These are phyloP conservation scores for Sporisorium iseilematis-ciliati DNA, from an alignment of 1,284 basidiomycete genomes.

Conservation along the genomic window DNA sequence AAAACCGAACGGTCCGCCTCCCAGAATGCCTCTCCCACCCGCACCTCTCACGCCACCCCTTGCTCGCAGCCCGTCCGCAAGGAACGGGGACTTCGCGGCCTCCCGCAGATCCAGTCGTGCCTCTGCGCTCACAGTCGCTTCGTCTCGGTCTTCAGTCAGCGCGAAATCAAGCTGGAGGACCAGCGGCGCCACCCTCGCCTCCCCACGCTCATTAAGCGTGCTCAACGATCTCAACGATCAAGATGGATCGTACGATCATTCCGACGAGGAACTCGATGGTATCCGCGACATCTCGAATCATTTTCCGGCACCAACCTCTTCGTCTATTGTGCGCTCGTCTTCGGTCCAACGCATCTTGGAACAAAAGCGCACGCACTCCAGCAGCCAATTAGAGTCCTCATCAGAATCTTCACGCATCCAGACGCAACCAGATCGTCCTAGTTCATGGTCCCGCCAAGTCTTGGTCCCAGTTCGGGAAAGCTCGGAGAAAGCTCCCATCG, in stretches of 20 bases:
- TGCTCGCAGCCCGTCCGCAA: slow-evolving; percentile 6
- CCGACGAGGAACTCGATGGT: slow-evolving; percentile 29
- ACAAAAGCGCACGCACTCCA: slow-evolving; percentile 5
- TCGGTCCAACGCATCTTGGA: not conserved
- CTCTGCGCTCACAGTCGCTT: slow-evolving; percentile 16
- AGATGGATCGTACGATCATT: slow-evolving; percentile 13
- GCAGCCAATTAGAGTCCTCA: not conserved
- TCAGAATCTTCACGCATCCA: not conserved
- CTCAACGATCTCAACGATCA: slow-evolving; percentile 10
- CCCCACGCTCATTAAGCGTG: not conserved
- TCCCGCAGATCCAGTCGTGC: slow-evolving; percentile 25
- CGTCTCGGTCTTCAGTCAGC: slow-evolving; percentile 21
- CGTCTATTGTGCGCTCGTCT: not conserved
- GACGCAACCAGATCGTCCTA: not conserved
- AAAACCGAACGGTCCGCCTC: slow-evolving; percentile 36
- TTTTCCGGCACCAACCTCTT: slow-evolving; percentile 27
- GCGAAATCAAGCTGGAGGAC: slow-evolving; percentile 11
- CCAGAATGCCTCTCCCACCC: slow-evolving; percentile 37
- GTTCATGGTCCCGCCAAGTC: not conserved
- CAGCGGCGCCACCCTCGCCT: not conserved
- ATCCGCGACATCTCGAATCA: slow-evolving; percentile 31
- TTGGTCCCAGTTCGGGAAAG: slow-evolving; percentile 8
- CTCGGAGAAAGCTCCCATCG: not conserved
- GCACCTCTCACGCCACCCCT: slow-evolving; percentile 14
- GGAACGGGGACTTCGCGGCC: not conserved